Conservation (phyloP, 768 basidiomycete genomes). For the Psilocybe sp. region DNA sequence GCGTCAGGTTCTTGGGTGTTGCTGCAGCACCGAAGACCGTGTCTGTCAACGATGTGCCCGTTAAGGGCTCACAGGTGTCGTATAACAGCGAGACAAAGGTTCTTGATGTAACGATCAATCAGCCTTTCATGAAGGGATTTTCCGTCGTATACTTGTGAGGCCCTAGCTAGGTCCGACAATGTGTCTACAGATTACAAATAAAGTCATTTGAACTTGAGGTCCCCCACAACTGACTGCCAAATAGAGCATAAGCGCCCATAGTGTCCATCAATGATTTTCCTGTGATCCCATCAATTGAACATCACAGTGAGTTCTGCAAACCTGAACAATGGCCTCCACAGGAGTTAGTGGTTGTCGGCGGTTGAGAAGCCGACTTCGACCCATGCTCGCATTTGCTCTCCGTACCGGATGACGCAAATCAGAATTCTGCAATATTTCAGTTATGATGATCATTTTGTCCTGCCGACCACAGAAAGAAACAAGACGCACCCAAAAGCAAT, state of each 20-base stretch:
- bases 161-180: too few species aligned
- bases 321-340: too few species aligned
- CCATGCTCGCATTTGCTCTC: slow-evolving; percentile 53
- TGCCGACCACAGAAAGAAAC: background rate
- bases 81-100: slow-evolving; percentile 41
- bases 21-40: slow-evolving; percentile 25
- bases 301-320: too few species aligned
- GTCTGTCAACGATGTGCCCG: slow-evolving; percentile 23
- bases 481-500: slow-evolving; percentile 48
- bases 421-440: slow-evolving; percentile 38
- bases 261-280: too few species aligned
- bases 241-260: too few species aligned
- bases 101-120: slow-evolving; percentile 38
- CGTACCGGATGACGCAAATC: slow-evolving; percentile 50
- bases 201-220: too few species aligned
- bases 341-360: slow-evolving; percentile 24
- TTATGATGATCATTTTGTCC: background rate
- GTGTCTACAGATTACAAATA: too few species aligned
- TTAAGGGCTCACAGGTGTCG: slow-evolving; percentile 16
- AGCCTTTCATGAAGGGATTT: slow-evolving; percentile 27
- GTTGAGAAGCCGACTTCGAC: slow-evolving; percentile 56
- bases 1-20: slow-evolving; percentile 38
- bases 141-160: background rate
- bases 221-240: too few species aligned
- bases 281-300: too few species aligned